Base-by-base conservation (phyloP, 148 eudicot species). In the Spergularia marina region DNA sequence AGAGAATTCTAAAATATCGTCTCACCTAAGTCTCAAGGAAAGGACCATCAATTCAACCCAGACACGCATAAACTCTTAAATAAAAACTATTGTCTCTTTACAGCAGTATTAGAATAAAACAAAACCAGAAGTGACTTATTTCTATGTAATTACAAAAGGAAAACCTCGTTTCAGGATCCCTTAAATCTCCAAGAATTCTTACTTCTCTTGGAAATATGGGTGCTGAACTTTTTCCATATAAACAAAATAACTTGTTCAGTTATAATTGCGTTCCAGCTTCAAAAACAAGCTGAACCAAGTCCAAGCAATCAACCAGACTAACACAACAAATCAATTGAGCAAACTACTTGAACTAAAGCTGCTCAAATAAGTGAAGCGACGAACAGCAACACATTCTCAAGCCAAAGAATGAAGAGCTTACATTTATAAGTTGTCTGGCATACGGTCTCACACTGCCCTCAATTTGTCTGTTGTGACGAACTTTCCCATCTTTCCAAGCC, bases 401-500 rank as follows among this genome's bases (percentile, higher is more conserved):
- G 79, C 58, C 54, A 74, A 36, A 67, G 67, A 41, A 53, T 49
- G 75, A 55, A 66, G 73, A 65, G 77, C 94, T 88, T 84, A 92
- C 97, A 81, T 86, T 84, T 66, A 88, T 80, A 76, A 92, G 86
- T 63, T 25, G 86, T 66, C 86, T 87, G 36, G 86, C 75, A 72
- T 76, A 77, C 39, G 80, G 76, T 36, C 82, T 82, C 58, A 77
- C 84, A 77, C 82, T 79, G 34, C 84, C 89, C 81, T 84, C 84
- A 76, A 72, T 81, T 83, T 84, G 91, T 68, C 87, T 72, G 70
- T 57, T 88, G 62, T 84, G 84, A 68, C 82, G 87, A 78, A 77
- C 70, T 79, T 92, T 92, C 65, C 87, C 92, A 58, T 90, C 90
- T 85, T 92, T 92, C 97, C 97, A 92, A 53, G 97, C 97, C 74